Evolutionary conservation across 2,329 filamentous ascomycete genomes (phyloP), one percentile per base, ranked within the genome.

Genomic region (Pseudopyricularia cyperi): DNA sequence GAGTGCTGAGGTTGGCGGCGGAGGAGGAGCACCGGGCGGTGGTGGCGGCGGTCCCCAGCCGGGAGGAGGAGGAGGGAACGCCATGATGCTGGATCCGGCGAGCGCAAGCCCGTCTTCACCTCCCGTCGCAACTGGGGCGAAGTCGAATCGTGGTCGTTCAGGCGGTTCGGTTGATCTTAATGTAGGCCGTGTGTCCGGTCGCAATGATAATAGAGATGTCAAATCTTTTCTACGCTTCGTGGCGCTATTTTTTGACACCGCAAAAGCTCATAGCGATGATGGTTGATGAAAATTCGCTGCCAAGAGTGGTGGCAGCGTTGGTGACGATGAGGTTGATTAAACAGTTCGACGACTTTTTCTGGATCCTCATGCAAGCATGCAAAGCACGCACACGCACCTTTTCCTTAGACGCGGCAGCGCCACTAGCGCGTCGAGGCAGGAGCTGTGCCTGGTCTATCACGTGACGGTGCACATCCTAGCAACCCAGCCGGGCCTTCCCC

Each of bases 11-110:
- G 42, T n/a, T 28, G 75, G 74, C 19, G 75, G 75, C 28, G 75
- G 74, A 60, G 81, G 80, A 52, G 81, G 75, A 28, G 33, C 48
- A 17, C 19, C 19, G 48, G 70, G 64, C 46, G 71, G 71, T 5
- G 70, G 69, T 0, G 69, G 68, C 2, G 69, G 69, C 37, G 68
- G 68, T 11, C 74, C 75, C 76, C 76, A 80, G 55, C 76, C 76
- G 28, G 77, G 77, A 50, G 77, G 77, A 37, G 77, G 77, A 15
- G 77, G 77, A 54, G 77, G 76, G 48, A 50, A 19, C 7, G 48
- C 48, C 48, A 50, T 50, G 48, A 17, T 50, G 22, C 34, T 50
- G 33, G 48, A 47, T 74, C 76, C 52, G 66, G 70, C 59, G 72
- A 70, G 48, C 48, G 48, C 32, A 37, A 50, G 48, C 48, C 22